These are phyloP conservation scores for Scedosporium apiospermum DNA, from an alignment of 2,329 filamentous ascomycete genomes.

Conservation along the genomic window DNA sequence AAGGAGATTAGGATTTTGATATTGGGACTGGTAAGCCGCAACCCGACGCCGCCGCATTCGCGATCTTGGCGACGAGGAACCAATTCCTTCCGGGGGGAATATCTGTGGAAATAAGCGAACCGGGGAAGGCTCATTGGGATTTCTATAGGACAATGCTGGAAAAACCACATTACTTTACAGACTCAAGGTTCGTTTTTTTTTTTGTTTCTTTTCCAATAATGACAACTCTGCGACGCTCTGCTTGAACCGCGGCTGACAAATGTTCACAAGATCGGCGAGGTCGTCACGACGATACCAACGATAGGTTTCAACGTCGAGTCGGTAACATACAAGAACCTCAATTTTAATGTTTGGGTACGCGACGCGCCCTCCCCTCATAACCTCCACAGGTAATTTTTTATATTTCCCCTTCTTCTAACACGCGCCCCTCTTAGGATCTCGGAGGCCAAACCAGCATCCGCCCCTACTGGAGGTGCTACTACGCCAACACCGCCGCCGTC, in stretches of 20 bases:
- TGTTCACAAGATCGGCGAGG: constrained; percentile 73
- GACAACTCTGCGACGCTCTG: not conserved
- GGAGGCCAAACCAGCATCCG: constrained; percentile 98
- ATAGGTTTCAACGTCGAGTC: constrained; percentile 99
- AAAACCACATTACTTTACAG: constrained; percentile 96
- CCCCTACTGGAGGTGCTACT: constrained; percentile 99
- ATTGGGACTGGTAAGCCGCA: constrained; percentile 68
- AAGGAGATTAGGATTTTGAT: constrained; percentile 98
- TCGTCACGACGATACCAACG: constrained; percentile 97
- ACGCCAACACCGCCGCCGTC: constrained; percentile 94
- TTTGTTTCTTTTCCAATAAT: not conserved
- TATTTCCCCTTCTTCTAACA: not conserved
- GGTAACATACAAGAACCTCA: constrained; percentile 95
- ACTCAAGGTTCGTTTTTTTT: constrained; percentile 58
- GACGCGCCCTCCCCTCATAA: not conserved
- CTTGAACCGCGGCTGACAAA: not conserved
- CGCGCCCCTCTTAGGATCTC: constrained; percentile 52
- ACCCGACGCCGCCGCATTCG: not conserved
- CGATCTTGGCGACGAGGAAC: not conserved
- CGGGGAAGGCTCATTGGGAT: not conserved
- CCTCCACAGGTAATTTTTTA: not conserved
- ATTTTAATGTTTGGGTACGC: constrained; percentile 95
- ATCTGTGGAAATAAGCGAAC: not conserved
- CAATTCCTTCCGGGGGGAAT: not conserved
- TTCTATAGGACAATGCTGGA: constrained; percentile 82